These are phyloP conservation scores for Caryopteris hybrid DNA, from an alignment of 305 asterid genomes.

Conservation along the genomic window DNA sequence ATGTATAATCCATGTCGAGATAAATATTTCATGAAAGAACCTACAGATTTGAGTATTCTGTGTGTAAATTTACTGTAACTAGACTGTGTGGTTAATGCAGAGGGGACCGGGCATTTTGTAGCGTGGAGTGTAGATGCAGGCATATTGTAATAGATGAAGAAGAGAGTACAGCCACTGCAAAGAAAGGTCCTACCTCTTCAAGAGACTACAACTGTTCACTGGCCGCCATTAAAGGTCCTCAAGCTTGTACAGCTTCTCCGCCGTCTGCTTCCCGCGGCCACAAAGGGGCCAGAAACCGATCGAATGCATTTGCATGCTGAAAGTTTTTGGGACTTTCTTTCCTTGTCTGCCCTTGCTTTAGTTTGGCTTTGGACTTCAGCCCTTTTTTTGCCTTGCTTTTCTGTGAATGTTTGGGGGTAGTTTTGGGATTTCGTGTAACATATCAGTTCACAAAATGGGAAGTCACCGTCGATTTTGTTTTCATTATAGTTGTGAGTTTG, in stretches of 20 bases:
- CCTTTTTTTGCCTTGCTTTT: neutral
- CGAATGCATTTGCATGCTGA: conserved; percentile 41
- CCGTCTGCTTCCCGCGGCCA: too few species aligned
- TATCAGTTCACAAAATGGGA: too few species aligned
- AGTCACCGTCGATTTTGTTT: too few species aligned
- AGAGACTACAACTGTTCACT: conserved; percentile 27
- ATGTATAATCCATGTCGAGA: too few species aligned
- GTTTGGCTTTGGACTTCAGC: conserved; percentile 13
- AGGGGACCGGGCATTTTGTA: conserved; percentile 69
- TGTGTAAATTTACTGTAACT: too few species aligned
- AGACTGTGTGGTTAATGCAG: conserved; percentile 20
- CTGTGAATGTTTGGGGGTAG: neutral
- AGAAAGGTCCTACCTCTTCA: conserved; percentile 13
- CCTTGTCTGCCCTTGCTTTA: conserved; percentile 26
- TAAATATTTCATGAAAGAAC: too few species aligned
- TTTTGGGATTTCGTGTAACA: conserved; percentile 2
- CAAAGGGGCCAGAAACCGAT: too few species aligned
- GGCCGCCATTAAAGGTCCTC: conserved; percentile 20
- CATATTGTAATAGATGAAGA: conserved; percentile 73
- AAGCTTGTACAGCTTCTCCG: neutral
- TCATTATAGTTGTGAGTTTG: too few species aligned
- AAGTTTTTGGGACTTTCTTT: neutral
- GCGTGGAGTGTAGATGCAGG: conserved; percentile 70
- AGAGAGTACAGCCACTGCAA: conserved; percentile 18
- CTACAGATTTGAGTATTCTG: too few species aligned